These are phyloP conservation scores for Tuber aestivum DNA, from an alignment of 495 filamentous ascomycete species.

Conservation along the genomic window DNA sequence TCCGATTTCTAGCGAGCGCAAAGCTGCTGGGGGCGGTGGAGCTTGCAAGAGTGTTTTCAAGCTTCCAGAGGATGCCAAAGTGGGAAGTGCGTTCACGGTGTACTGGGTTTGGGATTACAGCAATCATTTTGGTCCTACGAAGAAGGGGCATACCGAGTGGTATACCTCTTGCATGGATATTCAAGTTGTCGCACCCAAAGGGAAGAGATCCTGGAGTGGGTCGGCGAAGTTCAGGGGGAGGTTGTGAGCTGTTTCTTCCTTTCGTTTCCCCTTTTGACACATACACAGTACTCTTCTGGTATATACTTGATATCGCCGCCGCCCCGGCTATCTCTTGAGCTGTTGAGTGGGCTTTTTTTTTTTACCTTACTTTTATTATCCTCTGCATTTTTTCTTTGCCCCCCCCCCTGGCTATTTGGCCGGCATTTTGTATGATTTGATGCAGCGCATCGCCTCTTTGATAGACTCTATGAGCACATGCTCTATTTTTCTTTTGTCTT, in stretches of 20 bases:
- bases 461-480: not conserved
- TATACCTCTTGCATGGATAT: conserved; percentile 41
- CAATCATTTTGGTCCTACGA: conserved; percentile 21
- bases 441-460: not conserved
- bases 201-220: conserved; percentile 5
- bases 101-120: conserved; percentile 41
- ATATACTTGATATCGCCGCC: not conserved
- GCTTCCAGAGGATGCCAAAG: conserved; percentile 25
- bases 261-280: not conserved
- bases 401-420: not conserved
- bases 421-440: not conserved
- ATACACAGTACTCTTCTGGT: not conserved
- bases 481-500: not conserved
- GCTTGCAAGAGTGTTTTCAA: conserved; percentile 32
- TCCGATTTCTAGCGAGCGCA: conserved; percentile 8
- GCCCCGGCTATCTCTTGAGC: not conserved
- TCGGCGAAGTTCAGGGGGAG: not conserved
- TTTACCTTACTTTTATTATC: conserved; percentile 1
- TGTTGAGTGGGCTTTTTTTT: not conserved
- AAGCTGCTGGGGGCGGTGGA: conserved; percentile 14
- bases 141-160: conserved; percentile 24
- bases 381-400: not conserved
- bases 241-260: not conserved
- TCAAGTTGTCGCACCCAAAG: conserved; percentile 22
- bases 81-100: conserved; percentile 27